Evolutionary conservation across 2,329 filamentous ascomycete genomes (phyloP).

Genomic region (Incumbomyces lentus): DNA sequence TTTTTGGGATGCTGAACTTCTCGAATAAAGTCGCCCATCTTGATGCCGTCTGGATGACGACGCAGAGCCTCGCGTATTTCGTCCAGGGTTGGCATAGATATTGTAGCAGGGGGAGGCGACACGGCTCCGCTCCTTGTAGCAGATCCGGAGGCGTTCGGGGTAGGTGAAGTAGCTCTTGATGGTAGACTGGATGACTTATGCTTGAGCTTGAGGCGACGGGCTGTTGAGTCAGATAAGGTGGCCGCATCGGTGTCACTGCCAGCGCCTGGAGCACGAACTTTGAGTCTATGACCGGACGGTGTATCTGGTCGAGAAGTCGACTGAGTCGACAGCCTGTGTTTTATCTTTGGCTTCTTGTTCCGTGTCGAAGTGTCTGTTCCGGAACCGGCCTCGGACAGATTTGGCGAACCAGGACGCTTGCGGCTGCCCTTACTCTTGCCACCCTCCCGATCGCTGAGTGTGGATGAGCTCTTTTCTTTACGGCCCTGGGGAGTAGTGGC

Average conservation of each 20-base stretch:
- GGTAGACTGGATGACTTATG: not conserved
- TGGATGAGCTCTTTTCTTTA: constrained; percentile 42
- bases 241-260: constrained; percentile 1
- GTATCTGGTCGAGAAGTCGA: constrained; percentile 28
- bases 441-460: constrained; percentile 21
- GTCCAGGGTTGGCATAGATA: not conserved
- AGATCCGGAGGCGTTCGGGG: not conserved
- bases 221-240: not conserved
- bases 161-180: not conserved
- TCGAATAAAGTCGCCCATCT: not conserved
- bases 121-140: not conserved
- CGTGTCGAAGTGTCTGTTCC: constrained; percentile 66
- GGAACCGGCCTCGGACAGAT: constrained; percentile 71
- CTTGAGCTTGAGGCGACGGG: constrained; percentile 1
- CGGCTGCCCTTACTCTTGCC: constrained; percentile 46
- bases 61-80: not conserved
- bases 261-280: not conserved
- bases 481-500: constrained; percentile 55
- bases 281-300: constrained; percentile 5
- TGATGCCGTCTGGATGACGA: not conserved
- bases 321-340: constrained; percentile 42
- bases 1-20: too few species aligned
- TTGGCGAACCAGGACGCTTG: constrained; percentile 78
- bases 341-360: constrained; percentile 68
- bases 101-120: not conserved